Conservation (phyloP, 345 rosid genomes). For the Eucalyptus brandiana region DNA sequence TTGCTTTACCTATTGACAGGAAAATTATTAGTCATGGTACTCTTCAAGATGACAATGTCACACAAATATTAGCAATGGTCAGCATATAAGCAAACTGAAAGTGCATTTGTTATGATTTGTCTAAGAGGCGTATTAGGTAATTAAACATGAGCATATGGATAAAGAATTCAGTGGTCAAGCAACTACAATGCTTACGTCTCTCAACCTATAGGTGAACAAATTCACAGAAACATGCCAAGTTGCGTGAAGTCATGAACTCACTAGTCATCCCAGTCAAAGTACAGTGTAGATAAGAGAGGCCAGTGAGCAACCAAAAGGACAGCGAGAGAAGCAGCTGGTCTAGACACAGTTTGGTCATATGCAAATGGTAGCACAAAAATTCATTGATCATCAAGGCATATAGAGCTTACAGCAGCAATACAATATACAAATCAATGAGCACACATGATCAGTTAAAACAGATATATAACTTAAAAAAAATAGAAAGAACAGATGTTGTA, state of each 20-base stretch:
- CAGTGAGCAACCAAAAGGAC: background rate
- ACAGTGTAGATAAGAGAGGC: background rate
- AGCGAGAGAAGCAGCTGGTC: background rate
- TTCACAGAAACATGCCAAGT: background rate
- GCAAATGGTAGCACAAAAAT: background rate
- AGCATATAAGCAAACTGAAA: background rate
- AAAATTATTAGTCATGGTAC: background rate
- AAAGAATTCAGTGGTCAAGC: background rate
- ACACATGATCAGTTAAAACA: background rate
- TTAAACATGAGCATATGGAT: background rate
- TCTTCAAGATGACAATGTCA: background rate
- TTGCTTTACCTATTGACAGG: slow-evolving; percentile 68
- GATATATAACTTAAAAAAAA: background rate
- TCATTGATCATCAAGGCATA: background rate
- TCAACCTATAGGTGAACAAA: background rate
- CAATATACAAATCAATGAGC: background rate
- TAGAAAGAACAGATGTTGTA: background rate
- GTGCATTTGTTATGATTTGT: background rate
- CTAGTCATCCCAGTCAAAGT: background rate
- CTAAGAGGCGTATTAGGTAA: background rate
- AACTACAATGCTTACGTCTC: background rate
- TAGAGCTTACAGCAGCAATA: background rate
- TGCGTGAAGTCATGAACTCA: background rate
- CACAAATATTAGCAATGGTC: background rate
- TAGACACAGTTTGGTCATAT: background rate